Conservation (phyloP, 1,284 basidiomycete genomes). For the Lignosus rhinocerotis region DNA sequence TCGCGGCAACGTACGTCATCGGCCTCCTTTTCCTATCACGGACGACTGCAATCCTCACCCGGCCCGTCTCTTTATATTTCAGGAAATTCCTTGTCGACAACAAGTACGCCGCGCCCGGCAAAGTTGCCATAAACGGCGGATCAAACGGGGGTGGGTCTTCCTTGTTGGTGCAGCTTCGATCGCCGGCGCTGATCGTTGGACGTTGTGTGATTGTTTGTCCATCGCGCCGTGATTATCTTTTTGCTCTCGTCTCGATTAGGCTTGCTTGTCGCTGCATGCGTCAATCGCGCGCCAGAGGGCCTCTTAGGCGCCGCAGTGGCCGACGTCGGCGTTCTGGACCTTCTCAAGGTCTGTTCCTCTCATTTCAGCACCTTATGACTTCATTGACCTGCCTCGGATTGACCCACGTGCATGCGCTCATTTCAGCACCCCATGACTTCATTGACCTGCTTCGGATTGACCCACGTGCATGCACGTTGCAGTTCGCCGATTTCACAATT, state of each 20-base stretch:
- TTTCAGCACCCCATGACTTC: neutral
- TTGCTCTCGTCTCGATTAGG: constrained; percentile 40
- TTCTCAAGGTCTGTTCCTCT: constrained; percentile 60
- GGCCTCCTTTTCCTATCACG: neutral
- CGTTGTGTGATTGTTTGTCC: neutral
- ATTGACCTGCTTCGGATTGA: constrained; percentile 1
- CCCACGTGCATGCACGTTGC: too few species aligned
- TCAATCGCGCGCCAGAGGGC: constrained; percentile 77
- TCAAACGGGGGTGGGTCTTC: constrained; percentile 68
- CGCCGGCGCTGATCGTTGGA: constrained; percentile 1
- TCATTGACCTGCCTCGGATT: constrained; percentile 1
- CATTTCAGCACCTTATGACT: neutral
- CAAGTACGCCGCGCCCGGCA: constrained; percentile 69
- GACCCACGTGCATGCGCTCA: neutral
- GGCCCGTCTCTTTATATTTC: neutral
- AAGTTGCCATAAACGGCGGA: constrained; percentile 77
- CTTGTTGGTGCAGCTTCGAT: neutral
- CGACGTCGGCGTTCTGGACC: constrained; percentile 81
- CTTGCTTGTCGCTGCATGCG: constrained; percentile 76
- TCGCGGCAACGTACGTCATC: constrained; percentile 67
- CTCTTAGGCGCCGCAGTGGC: constrained; percentile 80
- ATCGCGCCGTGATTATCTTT: neutral
- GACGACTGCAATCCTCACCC: neutral
- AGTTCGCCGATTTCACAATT: constrained; percentile 80
- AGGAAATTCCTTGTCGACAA: constrained; percentile 74